These are phyloP conservation scores for Calonectria montana DNA, from an alignment of 2,329 filamentous ascomycete species.

Conservation along the genomic window DNA sequence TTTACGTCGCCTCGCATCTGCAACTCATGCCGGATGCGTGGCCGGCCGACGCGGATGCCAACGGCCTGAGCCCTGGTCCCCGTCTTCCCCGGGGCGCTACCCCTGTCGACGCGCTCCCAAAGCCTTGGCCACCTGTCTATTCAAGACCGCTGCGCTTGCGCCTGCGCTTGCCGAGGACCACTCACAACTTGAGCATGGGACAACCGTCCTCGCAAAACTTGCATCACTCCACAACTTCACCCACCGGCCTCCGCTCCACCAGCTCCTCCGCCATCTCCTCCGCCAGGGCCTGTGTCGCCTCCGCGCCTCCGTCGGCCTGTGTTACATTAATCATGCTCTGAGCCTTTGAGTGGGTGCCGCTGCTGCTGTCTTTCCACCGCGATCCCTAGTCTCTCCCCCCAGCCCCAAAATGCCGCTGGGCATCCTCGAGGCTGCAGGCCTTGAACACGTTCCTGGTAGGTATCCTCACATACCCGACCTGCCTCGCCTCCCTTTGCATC, in stretches of 20 bases:
- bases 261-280: not conserved
- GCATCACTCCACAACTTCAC: slow-evolving; percentile 5
- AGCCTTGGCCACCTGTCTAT: not conserved
- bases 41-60: slow-evolving; percentile 1
- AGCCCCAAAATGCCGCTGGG: slow-evolving; percentile 63
- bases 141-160: not conserved
- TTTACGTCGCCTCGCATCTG: slow-evolving; percentile 6
- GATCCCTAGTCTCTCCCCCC: not conserved
- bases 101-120: not conserved
- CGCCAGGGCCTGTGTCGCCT: not conserved
- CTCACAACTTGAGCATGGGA: not conserved
- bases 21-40: not conserved
- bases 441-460: slow-evolving; percentile 80
- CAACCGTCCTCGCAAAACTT: not conserved
- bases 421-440: slow-evolving; percentile 75
- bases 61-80: not conserved
- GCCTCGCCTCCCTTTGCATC: not conserved
- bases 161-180: slow-evolving; percentile 8
- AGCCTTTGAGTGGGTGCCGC: slow-evolving; percentile 20
- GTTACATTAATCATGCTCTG: slow-evolving; percentile 19
- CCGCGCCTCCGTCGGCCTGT: not conserved
- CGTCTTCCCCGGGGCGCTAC: not conserved
- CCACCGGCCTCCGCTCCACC: not conserved
- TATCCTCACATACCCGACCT: slow-evolving; percentile 10
- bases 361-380: slow-evolving; percentile 26